Evolutionary conservation across 2,329 filamentous ascomycete species (phyloP), one percentile per base, ranked within the genome.

Genomic region (Aureobasidium subglaciale): DNA sequence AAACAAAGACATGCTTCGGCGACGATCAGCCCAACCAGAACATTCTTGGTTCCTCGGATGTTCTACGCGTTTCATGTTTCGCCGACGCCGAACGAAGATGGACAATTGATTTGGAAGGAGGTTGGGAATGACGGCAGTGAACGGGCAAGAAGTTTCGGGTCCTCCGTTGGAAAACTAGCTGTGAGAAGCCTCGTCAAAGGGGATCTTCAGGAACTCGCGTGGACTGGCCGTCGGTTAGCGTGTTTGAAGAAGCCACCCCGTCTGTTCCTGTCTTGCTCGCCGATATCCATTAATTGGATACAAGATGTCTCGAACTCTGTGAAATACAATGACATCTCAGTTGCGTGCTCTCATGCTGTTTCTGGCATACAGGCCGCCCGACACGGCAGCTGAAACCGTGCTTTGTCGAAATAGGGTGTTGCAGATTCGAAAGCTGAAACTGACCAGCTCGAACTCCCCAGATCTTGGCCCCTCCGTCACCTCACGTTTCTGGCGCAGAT

Each of bases 341-440:
- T 50, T 38, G 46, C 34, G 30, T 50, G 34, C 46, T 50, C n/a
- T 18, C 16, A 8, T 34, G 22, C 46, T 38, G 22, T 50, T 50
- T 50, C 32, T 29, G 32, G 46, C 32, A 38, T 38, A 50, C 22
- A 37, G 34, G 46, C n/a, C 32, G 34, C 34, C 46, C 20, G 24
- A 13, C 18, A 38, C 24, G 46, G 24, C 22, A 20, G 34, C 32
- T 38, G 34, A 29, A 50, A 50, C 46, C 15, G n/a, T 38, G 46
- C 22, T 15, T 38, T 32, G 20, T 50, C 32, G 8, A 9, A n/a
- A 20, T 24, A 50, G 34, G 32, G 10, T 20, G 46, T 29, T 20
- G 46, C 46, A 50, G 24, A n/a, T 27, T 38, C 8, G 30, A 16
- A 38, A 37, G 32, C 46, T 50, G 46, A 50, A 50, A 50, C 42